Conservation (phyloP, 768 basidiomycete genomes). For the Artomyces pyxidatus region DNA sequence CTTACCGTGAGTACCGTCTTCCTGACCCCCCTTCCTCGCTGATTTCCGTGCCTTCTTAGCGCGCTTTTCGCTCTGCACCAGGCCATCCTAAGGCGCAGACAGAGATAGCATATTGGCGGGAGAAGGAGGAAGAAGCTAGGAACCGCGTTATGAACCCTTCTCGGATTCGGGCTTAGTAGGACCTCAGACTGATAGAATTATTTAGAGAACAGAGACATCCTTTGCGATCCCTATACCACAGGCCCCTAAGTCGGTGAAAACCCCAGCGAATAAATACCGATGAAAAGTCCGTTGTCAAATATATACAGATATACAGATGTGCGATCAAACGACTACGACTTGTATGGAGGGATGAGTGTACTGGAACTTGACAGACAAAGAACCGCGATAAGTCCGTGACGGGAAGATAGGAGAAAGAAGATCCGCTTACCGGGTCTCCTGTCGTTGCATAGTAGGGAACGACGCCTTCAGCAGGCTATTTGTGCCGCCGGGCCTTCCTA, state of each 20-base stretch:
- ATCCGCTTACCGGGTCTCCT: slow-evolving; percentile 31
- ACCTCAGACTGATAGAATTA: too few species aligned
- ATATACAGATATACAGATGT: neutral
- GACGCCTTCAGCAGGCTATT: slow-evolving; percentile 63
- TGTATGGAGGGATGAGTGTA: slow-evolving; percentile 27
- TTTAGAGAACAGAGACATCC: too few species aligned
- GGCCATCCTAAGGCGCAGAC: slow-evolving; percentile 81
- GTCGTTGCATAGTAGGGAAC: slow-evolving; percentile 48
- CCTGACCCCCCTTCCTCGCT: slow-evolving; percentile 1
- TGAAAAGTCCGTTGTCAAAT: neutral
- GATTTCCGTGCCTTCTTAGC: slow-evolving; percentile 29
- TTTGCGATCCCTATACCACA: too few species aligned
- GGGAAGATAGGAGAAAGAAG: neutral
- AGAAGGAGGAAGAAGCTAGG: slow-evolving; percentile 73
- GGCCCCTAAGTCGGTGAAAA: too few species aligned
- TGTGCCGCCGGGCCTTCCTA: slow-evolving; percentile 53
- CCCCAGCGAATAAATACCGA: neutral
- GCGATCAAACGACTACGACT: slow-evolving; percentile 15
- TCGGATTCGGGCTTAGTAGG: too few species aligned
- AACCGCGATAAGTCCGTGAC: neutral
- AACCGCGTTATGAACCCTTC: slow-evolving; percentile 23
- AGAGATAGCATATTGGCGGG: slow-evolving; percentile 82
- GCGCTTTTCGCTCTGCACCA: slow-evolving; percentile 51
- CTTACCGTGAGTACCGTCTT: slow-evolving; percentile 50
- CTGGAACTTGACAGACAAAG: slow-evolving; percentile 4